A percentile compares a stretch with the other conserved stretches of the same genome.
phyloP scores from a whole-genome alignment of 164 flowering plant genomes.

The Euptelea pleiosperma region DNA sequence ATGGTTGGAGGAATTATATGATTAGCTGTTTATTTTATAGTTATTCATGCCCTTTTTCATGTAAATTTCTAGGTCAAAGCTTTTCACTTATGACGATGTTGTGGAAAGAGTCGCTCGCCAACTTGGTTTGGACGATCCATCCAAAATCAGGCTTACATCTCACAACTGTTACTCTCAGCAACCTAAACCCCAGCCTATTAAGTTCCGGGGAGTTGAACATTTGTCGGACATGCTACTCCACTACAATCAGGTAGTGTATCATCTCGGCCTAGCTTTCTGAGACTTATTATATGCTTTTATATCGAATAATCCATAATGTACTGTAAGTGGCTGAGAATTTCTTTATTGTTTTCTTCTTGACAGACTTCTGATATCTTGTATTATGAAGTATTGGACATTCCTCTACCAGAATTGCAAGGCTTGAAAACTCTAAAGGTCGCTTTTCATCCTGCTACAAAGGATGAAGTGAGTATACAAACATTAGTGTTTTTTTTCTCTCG shows the following conservation, averaged over 20 bases:
- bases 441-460: slow-evolving; percentile 43
- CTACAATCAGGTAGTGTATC: slow-evolving; percentile 62
- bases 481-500: background rate
- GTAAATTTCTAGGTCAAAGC: slow-evolving; percentile 48
- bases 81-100: slow-evolving; percentile 73
- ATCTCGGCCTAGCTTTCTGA: background rate
- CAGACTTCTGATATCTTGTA: slow-evolving; percentile 76
- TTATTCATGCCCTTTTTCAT: slow-evolving; percentile 4
- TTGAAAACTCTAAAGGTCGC: slow-evolving; percentile 51
- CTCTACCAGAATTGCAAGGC: slow-evolving; percentile 71
- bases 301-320: background rate
- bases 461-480: slow-evolving; percentile 36
- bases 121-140: slow-evolving; percentile 73
- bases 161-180: slow-evolving; percentile 79
- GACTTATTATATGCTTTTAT: background rate
- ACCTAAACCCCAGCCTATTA: slow-evolving; percentile 66
- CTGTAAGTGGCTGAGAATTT: background rate
- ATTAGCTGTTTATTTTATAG: background rate
- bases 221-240: slow-evolving; percentile 71
- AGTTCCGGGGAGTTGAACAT: slow-evolving; percentile 60
- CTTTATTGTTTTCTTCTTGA: slow-evolving; percentile 1
- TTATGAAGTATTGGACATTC: slow-evolving; percentile 80
- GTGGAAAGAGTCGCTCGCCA: slow-evolving; percentile 71
- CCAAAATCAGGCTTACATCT: slow-evolving; percentile 75
- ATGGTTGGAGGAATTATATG: background rate